A percentile compares a stretch with the other conserved stretches of the same genome.
These are phyloP conservation scores for Eimeria tenella DNA, from an alignment of 169 alveolate species.

Conservation along the genomic window DNA sequence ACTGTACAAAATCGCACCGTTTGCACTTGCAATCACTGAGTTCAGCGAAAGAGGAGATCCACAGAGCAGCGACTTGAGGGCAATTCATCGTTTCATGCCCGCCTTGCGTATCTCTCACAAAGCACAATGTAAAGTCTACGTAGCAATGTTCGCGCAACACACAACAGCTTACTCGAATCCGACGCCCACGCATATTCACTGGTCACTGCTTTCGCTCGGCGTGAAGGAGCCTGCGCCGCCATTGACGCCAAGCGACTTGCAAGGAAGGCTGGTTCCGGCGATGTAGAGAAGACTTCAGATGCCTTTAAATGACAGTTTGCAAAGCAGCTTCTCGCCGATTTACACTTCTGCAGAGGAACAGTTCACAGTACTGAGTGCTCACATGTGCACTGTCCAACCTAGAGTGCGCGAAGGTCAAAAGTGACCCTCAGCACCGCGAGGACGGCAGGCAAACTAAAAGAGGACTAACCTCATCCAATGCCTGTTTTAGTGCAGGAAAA, in stretches of 20 bases:
- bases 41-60: no score
- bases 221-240: conserved; percentile 68
- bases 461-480: conserved; percentile 25
- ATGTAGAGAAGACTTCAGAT: not conserved
- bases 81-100: no score
- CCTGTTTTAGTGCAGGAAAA: conserved; percentile 17
- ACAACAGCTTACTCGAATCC: not conserved
- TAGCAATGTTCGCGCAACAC: not conserved
- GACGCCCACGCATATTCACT: conserved; percentile 29
- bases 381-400: no score
- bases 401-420: no score
- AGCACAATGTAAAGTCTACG: not conserved
- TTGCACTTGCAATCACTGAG: not conserved
- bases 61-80: no score
- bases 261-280: conserved; percentile 36
- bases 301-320: conserved; percentile 34
- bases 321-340: no score
- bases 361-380: no score
- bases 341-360: no score
- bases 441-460: no score
- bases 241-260: conserved; percentile 62
- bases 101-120: not conserved
- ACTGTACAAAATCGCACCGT: conserved; percentile 14
- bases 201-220: conserved; percentile 65
- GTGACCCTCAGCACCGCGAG: no score